A percentile compares a stretch with the other conserved stretches of the same genome.
phyloP scores from a whole-genome alignment of 2,329 filamentous ascomycete species.

The Biscogniauxia sp. region DNA sequence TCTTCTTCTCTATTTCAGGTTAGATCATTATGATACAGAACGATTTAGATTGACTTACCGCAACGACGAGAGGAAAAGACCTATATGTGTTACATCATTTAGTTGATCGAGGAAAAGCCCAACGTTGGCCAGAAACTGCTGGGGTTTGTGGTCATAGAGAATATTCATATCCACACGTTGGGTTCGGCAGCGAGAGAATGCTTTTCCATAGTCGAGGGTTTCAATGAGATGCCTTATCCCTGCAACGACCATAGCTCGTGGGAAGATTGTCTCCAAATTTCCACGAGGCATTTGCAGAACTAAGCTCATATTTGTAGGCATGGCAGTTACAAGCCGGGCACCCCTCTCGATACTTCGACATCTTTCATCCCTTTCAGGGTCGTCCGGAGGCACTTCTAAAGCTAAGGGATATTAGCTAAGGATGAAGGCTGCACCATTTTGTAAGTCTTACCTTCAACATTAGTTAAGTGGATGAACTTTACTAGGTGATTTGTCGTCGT shows the following conservation, averaged over 20 bases:
- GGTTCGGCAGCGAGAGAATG: conserved; percentile 83
- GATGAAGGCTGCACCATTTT: background rate
- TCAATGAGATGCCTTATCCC: conserved; percentile 83
- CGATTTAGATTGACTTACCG: conserved; percentile 50
- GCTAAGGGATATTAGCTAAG: conserved; percentile 47
- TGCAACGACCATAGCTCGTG: conserved; percentile 85
- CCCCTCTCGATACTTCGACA: conserved; percentile 91
- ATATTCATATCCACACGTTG: conserved; percentile 99
- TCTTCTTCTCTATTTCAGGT: conserved; percentile 69
- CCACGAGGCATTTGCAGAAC: conserved; percentile 94
- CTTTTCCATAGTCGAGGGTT: conserved; percentile 74
- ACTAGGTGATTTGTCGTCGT: conserved; percentile 90
- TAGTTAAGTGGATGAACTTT: conserved; percentile 85
- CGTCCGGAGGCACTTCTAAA: conserved; percentile 79
- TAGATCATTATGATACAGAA: conserved; percentile 17
- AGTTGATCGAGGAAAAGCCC: conserved; percentile 80
- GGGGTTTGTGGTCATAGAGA: conserved; percentile 86
- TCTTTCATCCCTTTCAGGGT: conserved; percentile 87
- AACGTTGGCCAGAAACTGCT: conserved; percentile 77
- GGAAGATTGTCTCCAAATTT: conserved; percentile 93
- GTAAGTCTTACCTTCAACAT: conserved; percentile 56
- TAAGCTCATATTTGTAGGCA: conserved; percentile 82
- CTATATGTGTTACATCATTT: conserved; percentile 76
- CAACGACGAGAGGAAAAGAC: conserved; percentile 85
- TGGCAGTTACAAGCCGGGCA: conserved; percentile 80